Conservation (phyloP, 352 stramenopile species). For the Thalassiosira exigua region DNA sequence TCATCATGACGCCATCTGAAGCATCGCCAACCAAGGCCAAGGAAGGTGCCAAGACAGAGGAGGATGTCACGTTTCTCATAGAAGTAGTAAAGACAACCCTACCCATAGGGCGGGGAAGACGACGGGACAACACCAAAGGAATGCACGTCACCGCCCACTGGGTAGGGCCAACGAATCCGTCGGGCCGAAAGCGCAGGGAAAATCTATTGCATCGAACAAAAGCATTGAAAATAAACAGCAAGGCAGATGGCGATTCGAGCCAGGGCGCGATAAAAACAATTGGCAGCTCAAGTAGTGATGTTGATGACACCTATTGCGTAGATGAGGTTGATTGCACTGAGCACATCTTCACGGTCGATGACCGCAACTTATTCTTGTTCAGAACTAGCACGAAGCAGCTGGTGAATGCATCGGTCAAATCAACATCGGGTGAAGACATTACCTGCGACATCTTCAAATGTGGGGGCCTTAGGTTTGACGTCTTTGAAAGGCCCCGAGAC, state of each 20-base stretch:
- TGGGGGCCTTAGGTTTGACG: constrained; percentile 52
- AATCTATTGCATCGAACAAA: constrained; percentile 40
- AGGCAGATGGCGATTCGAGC: neutral
- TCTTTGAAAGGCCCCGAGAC: constrained; percentile 53
- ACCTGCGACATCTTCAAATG: constrained; percentile 1
- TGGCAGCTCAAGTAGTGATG: constrained; percentile 2
- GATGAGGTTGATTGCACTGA: constrained; percentile 16
- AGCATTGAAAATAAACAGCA: constrained; percentile 26
- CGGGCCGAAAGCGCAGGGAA: constrained; percentile 18
- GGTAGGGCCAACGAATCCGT: constrained; percentile 33
- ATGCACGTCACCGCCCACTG: constrained; percentile 52
- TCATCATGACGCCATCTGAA: too few species aligned
- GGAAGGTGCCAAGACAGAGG: too few species aligned
- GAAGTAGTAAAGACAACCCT: too few species aligned
- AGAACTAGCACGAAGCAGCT: constrained; percentile 47
- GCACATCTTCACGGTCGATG: constrained; percentile 49
- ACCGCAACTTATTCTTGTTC: constrained; percentile 49
- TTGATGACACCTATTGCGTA: neutral
- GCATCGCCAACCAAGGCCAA: too few species aligned
- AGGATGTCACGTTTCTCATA: too few species aligned
- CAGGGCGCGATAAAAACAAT: neutral
- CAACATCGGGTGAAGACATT: neutral
- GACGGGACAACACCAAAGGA: too few species aligned
- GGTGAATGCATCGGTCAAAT: constrained; percentile 21
- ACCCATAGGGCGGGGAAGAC: too few species aligned